Conservation (phyloP, 768 basidiomycete species). For the Hydnomerulius pinastri region DNA sequence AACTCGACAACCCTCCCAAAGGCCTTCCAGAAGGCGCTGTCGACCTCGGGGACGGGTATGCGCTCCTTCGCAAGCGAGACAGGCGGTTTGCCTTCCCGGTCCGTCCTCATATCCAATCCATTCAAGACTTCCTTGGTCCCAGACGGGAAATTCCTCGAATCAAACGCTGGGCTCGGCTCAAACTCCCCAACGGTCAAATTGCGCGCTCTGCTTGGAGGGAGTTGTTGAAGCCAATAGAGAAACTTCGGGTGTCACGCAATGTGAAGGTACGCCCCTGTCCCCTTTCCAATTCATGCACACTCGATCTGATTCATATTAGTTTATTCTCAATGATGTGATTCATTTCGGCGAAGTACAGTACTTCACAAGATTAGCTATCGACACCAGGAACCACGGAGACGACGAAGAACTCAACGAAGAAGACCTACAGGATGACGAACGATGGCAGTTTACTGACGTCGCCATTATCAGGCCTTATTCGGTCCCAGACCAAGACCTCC, state of each 20-base stretch:
- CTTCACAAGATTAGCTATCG: slow-evolving; percentile 6
- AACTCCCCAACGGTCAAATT: slow-evolving; percentile 25
- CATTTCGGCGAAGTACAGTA: background rate
- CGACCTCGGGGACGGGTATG: slow-evolving; percentile 17
- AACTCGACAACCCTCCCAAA: background rate
- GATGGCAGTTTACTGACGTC: slow-evolving; percentile 3
- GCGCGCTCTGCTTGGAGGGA: slow-evolving; percentile 7
- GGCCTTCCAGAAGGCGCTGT: background rate
- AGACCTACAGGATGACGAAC: background rate
- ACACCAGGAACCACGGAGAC: slow-evolving; percentile 10
- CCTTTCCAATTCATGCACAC: too few relatives aligned
- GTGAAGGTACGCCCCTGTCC: background rate
- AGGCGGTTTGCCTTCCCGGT: background rate
- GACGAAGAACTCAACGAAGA: too few relatives aligned
- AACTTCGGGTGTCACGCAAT: background rate
- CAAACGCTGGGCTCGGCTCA: slow-evolving; percentile 19
- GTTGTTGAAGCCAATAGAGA: background rate
- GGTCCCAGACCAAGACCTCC: slow-evolving; percentile 15
- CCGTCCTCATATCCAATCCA: background rate
- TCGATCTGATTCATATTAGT: background rate
- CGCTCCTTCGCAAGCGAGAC: slow-evolving; percentile 7
- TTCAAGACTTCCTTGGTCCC: background rate
- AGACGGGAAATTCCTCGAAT: background rate
- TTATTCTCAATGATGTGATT: background rate
- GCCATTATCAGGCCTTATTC: slow-evolving; percentile 25